A percentile compares a stretch with the other conserved stretches of the same genome.
These are phyloP conservation scores for Termitomyces sp. DNA, from an alignment of 768 basidiomycete species.

Conservation along the genomic window DNA sequence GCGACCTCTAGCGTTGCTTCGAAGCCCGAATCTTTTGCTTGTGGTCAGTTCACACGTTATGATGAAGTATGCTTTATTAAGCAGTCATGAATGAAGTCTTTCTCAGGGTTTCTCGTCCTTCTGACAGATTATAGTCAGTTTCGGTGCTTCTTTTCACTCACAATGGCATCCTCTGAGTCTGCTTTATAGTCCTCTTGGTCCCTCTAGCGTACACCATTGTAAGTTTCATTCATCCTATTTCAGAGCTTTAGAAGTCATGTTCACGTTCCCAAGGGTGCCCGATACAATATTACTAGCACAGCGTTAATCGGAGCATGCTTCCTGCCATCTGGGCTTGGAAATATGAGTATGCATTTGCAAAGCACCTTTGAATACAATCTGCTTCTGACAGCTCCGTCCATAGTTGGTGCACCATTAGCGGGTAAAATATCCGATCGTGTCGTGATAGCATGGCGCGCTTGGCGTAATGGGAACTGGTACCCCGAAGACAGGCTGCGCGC, in stretches of 20 bases:
- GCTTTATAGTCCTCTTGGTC: conserved; percentile 40
- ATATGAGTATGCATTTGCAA: conserved; percentile 37
- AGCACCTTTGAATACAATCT: not conserved
- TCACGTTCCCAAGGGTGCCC: conserved; percentile 36
- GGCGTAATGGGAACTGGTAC: conserved; percentile 52
- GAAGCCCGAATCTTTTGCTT: conserved; percentile 53
- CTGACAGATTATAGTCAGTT: conserved; percentile 37
- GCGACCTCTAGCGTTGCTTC: conserved; percentile 39
- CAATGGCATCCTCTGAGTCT: conserved; percentile 19
- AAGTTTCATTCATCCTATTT: conserved; percentile 14
- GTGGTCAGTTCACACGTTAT: conserved; percentile 33
- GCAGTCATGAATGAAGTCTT: conserved; percentile 14
- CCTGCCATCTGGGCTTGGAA: conserved; percentile 54
- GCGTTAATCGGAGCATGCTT: conserved; percentile 56
- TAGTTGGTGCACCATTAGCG: conserved; percentile 56
- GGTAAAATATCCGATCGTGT: conserved; percentile 54
- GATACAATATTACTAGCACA: conserved; percentile 51
- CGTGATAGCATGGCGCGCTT: conserved; percentile 40
- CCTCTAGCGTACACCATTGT: conserved; percentile 68
- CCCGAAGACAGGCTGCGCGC: conserved; percentile 67
- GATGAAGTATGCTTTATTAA: not conserved
- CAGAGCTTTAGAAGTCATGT: not conserved
- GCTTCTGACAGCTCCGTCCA: not conserved
- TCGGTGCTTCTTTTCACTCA: not conserved
- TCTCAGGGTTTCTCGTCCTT: conserved; percentile 24